Conservation (phyloP, 345 rosid genomes). For the Gossypium turneri region DNA sequence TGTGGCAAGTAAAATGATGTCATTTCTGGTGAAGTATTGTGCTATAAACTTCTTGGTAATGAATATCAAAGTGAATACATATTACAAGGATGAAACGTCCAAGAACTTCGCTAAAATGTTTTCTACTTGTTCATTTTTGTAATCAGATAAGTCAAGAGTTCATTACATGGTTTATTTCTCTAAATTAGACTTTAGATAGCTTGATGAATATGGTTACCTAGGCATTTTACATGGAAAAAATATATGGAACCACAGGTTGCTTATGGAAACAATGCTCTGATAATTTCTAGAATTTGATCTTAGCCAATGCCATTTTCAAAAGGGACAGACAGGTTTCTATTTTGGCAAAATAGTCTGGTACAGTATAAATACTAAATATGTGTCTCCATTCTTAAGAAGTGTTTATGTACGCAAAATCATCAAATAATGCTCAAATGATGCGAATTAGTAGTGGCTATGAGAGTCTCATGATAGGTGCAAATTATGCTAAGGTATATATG, state of each 20-base stretch:
- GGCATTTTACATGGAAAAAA: not conserved
- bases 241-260: not conserved
- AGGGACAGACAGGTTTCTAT: not conserved
- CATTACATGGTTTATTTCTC: not conserved
- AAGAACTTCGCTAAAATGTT: not conserved
- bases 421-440: not conserved
- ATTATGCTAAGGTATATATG: not conserved
- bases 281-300: not conserved
- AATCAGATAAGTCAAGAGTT: not conserved
- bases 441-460: not conserved
- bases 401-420: not conserved
- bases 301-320: not conserved
- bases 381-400: not conserved
- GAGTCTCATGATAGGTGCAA: not conserved
- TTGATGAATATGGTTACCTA: not conserved
- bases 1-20: not conserved
- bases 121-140: not conserved
- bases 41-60: not conserved
- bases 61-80: not conserved
- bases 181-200: not conserved
- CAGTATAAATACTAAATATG: not conserved
- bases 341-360: not conserved
- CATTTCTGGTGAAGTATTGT: not conserved
- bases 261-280: not conserved
- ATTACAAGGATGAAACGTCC: not conserved